Conservation (phyloP, 768 basidiomycete genomes). For the Xerocomellus intermedius region DNA sequence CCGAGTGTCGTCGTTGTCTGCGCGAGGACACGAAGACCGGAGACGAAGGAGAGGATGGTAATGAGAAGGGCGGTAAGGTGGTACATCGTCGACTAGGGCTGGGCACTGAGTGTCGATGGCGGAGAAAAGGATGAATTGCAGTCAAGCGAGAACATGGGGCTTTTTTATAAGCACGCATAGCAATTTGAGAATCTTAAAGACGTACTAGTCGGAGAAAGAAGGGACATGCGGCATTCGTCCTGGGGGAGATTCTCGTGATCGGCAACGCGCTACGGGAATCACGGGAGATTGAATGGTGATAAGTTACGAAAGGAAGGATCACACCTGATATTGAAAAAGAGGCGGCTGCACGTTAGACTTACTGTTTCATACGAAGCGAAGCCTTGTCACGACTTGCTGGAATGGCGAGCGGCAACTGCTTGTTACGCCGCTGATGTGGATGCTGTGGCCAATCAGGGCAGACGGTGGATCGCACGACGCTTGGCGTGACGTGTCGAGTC, state of each 20-base stretch:
- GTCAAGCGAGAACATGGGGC: not conserved
- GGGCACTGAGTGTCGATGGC: not conserved
- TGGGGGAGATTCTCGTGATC: not conserved
- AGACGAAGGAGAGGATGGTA: constrained; percentile 10
- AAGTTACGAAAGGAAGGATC: constrained; percentile 1
- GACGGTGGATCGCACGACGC: not conserved
- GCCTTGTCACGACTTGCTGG: not conserved
- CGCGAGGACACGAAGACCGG: constrained; percentile 20
- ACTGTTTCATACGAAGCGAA: not conserved
- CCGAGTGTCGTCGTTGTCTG: constrained; percentile 30
- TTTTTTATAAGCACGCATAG: constrained; percentile 20
- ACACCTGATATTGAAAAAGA: not conserved
- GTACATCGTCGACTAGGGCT: constrained; percentile 27
- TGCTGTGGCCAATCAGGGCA: not conserved
- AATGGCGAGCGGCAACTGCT: not conserved
- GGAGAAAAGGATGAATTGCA: not conserved
- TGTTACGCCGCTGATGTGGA: not conserved
- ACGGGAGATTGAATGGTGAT: not conserved
- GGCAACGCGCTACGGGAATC: not conserved
- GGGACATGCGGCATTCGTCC: not conserved
- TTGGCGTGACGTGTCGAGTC: not conserved
- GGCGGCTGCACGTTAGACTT: too few relatives aligned
- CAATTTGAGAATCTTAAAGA: not conserved
- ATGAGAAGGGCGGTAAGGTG: constrained; percentile 15
- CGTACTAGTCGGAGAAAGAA: not conserved